A percentile compares a stretch with the other conserved stretches of the same genome.
phyloP scores from a whole-genome alignment of 208 protist genomes.

The Acanthamoeba sp. region DNA sequence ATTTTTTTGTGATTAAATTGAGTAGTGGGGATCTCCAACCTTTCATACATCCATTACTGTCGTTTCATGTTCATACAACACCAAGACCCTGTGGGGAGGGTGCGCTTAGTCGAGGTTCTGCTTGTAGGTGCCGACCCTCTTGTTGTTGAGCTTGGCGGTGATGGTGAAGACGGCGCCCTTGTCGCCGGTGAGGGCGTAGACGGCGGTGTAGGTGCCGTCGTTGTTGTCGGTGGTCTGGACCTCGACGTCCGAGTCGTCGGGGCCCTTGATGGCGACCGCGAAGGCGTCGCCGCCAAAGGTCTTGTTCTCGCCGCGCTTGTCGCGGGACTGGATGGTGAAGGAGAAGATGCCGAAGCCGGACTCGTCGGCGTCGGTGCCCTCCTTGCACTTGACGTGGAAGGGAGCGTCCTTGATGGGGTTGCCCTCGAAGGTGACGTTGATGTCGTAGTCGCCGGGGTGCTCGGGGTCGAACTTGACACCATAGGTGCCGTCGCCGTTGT shows the following conservation, averaged over 20 bases:
- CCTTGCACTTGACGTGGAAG: slow-evolving; percentile 84
- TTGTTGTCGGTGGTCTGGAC: slow-evolving; percentile 79
- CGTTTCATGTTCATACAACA: background rate
- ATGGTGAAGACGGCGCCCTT: slow-evolving; percentile 74
- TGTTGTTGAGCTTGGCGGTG: slow-evolving; percentile 74
- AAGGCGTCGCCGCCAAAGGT: slow-evolving; percentile 83
- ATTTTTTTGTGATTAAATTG: background rate
- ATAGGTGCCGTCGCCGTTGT: slow-evolving; percentile 87
- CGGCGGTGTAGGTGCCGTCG: slow-evolving; percentile 79
- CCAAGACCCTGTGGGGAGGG: background rate
- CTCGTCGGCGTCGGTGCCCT: slow-evolving; percentile 79
- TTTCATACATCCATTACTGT: background rate
- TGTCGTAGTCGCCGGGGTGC: slow-evolving; percentile 81
- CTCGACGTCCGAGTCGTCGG: slow-evolving; percentile 78
- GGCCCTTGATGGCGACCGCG: slow-evolving; percentile 81
- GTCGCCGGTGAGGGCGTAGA: slow-evolving; percentile 74
- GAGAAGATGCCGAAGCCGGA: slow-evolving; percentile 83
- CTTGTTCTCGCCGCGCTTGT: slow-evolving; percentile 84
- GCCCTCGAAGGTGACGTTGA: slow-evolving; percentile 84
- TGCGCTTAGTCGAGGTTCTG: slow-evolving; percentile 71
- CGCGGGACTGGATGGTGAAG: slow-evolving; percentile 83
- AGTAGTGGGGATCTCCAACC: background rate
- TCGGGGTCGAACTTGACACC: slow-evolving; percentile 80
- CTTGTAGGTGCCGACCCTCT: slow-evolving; percentile 69
- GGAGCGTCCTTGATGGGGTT: slow-evolving; percentile 84